A percentile compares a stretch with the other conserved stretches of the same genome.
Conservation (phyloP, 768 basidiomycete genomes). For the Fomitopsis pulvina region DNA sequence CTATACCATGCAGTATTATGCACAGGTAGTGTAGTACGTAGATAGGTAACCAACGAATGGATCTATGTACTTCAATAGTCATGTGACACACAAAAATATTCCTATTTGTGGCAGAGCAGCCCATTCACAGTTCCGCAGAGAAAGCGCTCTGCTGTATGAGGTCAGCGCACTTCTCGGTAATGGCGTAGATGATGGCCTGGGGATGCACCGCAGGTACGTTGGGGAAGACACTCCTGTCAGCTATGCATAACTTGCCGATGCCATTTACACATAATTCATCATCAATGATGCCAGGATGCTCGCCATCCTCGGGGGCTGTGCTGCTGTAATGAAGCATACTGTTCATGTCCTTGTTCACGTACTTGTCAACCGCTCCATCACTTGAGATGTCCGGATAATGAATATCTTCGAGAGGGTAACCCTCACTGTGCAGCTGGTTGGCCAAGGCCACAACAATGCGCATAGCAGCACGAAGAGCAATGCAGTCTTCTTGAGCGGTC, state of each 20-base stretch:
- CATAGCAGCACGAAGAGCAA: slow-evolving; percentile 16
- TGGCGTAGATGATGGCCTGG: slow-evolving; percentile 26
- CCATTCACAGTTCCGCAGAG: too few relatives aligned
- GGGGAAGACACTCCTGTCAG: slow-evolving; percentile 19
- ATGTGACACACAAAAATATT: too few relatives aligned
- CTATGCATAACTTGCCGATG: slow-evolving; percentile 32
- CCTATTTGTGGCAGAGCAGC: too few relatives aligned
- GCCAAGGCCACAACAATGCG: slow-evolving; percentile 18
- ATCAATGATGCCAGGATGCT: slow-evolving; percentile 32
- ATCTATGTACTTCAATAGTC: too few relatives aligned
- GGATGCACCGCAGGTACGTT: slow-evolving; percentile 25
- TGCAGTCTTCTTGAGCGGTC: slow-evolving; percentile 19
- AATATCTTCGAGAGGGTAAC: slow-evolving; percentile 15
- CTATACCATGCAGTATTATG: too few relatives aligned
- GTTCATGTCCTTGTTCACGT: slow-evolving; percentile 7
- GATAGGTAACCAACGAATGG: too few relatives aligned
- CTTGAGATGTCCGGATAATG: slow-evolving; percentile 21
- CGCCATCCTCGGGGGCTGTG: slow-evolving; percentile 17
- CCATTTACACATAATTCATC: slow-evolving; percentile 37
- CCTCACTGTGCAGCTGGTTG: slow-evolving; percentile 7
- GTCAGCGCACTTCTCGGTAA: slow-evolving; percentile 34
- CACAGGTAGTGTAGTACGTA: too few relatives aligned
- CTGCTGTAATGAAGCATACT: slow-evolving; percentile 2
- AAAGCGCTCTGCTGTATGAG: too few relatives aligned
- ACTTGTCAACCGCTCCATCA: slow-evolving; percentile 26